Conservation (phyloP, 2,329 filamentous ascomycete genomes). For the Colletotrichum euphorbiae region DNA sequence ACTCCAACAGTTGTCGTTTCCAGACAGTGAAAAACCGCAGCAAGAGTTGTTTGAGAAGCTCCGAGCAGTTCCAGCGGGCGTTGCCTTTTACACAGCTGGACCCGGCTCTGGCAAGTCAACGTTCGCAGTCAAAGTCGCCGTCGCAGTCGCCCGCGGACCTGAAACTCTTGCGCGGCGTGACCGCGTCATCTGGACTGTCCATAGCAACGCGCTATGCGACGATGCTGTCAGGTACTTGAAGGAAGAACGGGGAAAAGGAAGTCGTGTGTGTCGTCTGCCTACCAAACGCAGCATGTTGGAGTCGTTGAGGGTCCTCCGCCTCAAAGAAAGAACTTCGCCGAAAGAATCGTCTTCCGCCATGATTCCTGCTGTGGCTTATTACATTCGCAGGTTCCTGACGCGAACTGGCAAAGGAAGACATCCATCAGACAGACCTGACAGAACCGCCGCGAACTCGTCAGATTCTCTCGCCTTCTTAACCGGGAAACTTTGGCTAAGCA, state of each 20-base stretch:
- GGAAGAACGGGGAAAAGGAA: neutral
- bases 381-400: too few relatives aligned
- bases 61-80: constrained; percentile 9
- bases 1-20: neutral
- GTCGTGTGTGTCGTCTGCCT: constrained; percentile 11
- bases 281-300: neutral
- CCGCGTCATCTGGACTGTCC: constrained; percentile 12
- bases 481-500: neutral
- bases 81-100: constrained; percentile 16
- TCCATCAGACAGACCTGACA: too few relatives aligned
- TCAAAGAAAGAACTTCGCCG: neutral
- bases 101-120: constrained; percentile 29
- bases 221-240: constrained; percentile 8
- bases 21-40: constrained; percentile 1
- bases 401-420: too few relatives aligned
- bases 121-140: constrained; percentile 14
- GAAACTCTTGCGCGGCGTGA: neutral
- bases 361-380: too few relatives aligned
- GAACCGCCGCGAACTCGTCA: too few relatives aligned
- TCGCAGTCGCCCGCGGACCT: neutral
- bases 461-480: too few relatives aligned
- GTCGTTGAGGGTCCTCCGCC: neutral
- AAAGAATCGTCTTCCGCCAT: neutral
- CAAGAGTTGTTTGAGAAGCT: neutral
- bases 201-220: constrained; percentile 26